A percentile compares a stretch with the other conserved stretches of the same genome.
Conservation (phyloP, 495 filamentous ascomycete species). For the Daldinia grandis region DNA sequence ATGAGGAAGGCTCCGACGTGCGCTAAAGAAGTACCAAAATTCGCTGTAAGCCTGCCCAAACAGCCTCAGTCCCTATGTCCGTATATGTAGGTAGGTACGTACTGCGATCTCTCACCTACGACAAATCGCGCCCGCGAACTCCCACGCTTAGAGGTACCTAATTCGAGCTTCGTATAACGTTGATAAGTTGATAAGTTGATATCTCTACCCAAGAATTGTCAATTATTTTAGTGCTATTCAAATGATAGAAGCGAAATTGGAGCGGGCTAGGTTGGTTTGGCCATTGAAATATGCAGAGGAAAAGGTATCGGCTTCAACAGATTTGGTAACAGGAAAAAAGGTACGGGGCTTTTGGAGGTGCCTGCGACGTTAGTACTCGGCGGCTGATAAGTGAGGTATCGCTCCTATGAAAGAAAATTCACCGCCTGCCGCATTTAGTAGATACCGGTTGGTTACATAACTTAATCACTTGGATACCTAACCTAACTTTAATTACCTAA, state of each 20-base stretch:
- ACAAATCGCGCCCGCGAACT: not conserved
- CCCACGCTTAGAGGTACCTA: not conserved
- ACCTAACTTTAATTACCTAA: not conserved
- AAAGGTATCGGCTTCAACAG: not conserved
- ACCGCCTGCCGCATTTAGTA: constrained; percentile 42
- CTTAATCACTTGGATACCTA: not conserved
- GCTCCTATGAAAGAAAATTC: constrained; percentile 30
- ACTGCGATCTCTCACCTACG: not conserved
- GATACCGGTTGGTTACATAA: not conserved
- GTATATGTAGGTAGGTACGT: not conserved
- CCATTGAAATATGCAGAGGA: not conserved
- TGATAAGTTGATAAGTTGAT: not conserved
- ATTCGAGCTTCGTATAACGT: not conserved
- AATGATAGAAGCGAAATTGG: not conserved
- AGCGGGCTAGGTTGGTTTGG: not conserved
- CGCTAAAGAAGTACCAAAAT: not conserved
- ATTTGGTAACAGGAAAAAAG: not conserved
- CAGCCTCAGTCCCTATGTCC: not conserved
- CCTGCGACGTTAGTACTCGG: constrained; percentile 36
- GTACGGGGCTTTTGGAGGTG: constrained; percentile 5
- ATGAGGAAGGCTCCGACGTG: constrained; percentile 31
- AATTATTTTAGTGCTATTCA: not conserved
- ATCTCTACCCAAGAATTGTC: not conserved
- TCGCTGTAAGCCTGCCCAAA: constrained; percentile 1
- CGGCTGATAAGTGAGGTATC: constrained; percentile 29